Evolutionary conservation across 257 asterid genomes (phyloP).

Genomic region (Cynanchum wilfordii): DNA sequence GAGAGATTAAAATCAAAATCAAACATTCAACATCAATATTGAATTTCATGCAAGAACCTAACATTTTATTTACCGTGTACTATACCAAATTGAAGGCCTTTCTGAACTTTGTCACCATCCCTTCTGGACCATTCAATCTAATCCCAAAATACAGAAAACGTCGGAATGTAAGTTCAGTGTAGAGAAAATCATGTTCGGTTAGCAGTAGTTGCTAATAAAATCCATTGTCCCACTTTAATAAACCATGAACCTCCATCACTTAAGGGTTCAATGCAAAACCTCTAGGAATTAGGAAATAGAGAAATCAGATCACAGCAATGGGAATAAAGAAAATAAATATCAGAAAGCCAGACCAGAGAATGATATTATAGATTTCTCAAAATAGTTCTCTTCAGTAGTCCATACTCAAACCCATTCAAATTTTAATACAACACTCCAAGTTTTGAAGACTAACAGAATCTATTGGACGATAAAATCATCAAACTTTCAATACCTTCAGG

Average conservation of each 20-base stretch:
- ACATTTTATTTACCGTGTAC: slow-evolving; percentile 53
- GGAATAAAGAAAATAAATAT: not conserved
- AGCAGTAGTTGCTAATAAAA: not conserved
- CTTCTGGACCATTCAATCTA: slow-evolving; percentile 78
- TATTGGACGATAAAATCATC: not conserved
- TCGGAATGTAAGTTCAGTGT: not conserved
- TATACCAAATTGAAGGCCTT: slow-evolving; percentile 90
- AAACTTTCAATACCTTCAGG: slow-evolving; percentile 52
- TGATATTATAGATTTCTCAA: too few species aligned
- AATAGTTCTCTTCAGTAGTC: not conserved
- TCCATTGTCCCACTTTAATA: not conserved
- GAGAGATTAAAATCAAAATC: slow-evolving; percentile 10
- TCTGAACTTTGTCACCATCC: slow-evolving; percentile 79
- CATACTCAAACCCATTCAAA: too few species aligned
- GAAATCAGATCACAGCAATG: not conserved
- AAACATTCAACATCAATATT: slow-evolving; percentile 6
- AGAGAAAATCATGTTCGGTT: not conserved
- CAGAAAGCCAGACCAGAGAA: not conserved
- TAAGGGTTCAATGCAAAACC: not conserved
- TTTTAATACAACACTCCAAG: not conserved
- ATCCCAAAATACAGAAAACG: slow-evolving; percentile 1
- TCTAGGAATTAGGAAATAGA: not conserved
- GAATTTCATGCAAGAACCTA: slow-evolving; percentile 1
- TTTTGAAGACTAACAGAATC: not conserved
- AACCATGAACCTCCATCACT: not conserved